Evolutionary conservation across 805 yeast species (phyloP).

Genomic region (Candida succiphila): DNA sequence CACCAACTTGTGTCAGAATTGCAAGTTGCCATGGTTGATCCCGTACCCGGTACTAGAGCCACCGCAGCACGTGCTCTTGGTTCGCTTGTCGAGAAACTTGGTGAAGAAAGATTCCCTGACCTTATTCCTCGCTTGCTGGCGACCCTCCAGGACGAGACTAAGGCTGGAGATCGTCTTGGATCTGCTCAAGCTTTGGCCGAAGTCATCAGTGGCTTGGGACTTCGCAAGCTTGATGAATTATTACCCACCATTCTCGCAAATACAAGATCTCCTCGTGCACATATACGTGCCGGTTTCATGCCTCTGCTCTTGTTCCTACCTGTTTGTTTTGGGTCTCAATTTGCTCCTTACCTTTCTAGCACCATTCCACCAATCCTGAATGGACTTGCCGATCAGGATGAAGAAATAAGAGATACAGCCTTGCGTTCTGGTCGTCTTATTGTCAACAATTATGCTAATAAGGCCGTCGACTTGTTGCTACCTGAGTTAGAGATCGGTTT

Average conservation of each 20-base stretch:
- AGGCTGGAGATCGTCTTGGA: conserved; percentile 89
- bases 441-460: conserved; percentile 83
- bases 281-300: conserved; percentile 85
- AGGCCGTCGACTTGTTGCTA: conserved; percentile 83
- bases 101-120: conserved; percentile 92
- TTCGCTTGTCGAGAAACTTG: conserved; percentile 88
- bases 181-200: conserved; percentile 96
- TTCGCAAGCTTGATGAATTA: conserved; percentile 77
- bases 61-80: conserved; percentile 97
- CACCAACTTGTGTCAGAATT: conserved; percentile 69
- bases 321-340: conserved; percentile 86
- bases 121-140: conserved; percentile 72
- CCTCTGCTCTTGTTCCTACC: conserved; percentile 86
- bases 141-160: conserved; percentile 66
- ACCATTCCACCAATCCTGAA: conserved; percentile 87
- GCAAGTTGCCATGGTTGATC: conserved; percentile 95
- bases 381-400: conserved; percentile 87
- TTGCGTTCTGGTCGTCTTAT: conserved; percentile 87
- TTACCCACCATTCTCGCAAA: conserved; percentile 70
- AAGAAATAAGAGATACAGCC: conserved; percentile 79
- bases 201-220: conserved; percentile 86
- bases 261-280: conserved; percentile 55
- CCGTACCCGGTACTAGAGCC: conserved; percentile 94
- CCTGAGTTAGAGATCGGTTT: conserved; percentile 93
- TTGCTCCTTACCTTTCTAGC: conserved; percentile 77